Evolutionary conservation across 2,329 filamentous ascomycete species (phyloP).

Genomic region (Hirsutella rhossiliensis): DNA sequence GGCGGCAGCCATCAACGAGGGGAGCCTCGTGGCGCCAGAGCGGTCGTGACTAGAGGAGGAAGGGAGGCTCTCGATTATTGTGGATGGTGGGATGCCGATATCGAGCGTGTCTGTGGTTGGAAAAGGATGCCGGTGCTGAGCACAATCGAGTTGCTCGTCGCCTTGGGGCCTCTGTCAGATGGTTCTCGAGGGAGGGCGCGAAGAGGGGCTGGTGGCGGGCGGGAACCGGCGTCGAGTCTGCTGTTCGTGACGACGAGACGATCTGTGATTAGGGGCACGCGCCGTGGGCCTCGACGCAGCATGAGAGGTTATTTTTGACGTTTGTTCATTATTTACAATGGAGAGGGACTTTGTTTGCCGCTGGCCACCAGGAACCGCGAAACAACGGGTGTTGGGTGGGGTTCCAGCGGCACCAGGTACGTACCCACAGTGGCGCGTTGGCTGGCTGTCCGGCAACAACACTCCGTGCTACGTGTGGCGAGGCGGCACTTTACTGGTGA

Average conservation of each 20-base stretch:
- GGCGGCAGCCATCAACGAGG: constrained; percentile 4
- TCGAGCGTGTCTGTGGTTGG: neutral
- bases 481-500: no score
- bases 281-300: neutral
- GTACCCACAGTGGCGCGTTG: no score
- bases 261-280: neutral
- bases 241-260: neutral
- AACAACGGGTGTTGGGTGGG: constrained; percentile 1
- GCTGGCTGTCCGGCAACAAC: no score
- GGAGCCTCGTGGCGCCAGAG: neutral
- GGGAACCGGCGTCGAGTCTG: neutral
- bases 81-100: neutral
- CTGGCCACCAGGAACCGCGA: constrained; percentile 1
- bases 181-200: neutral
- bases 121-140: no score
- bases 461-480: no score
- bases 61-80: neutral
- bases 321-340: neutral
- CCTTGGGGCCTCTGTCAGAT: neutral
- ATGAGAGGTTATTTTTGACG: neutral
- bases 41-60: neutral
- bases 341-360: neutral
- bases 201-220: neutral
- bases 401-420: neutral
- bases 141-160: no score